Evolutionary conservation across 495 filamentous ascomycete species (phyloP).

Genomic region (Penicillium odoratum): DNA sequence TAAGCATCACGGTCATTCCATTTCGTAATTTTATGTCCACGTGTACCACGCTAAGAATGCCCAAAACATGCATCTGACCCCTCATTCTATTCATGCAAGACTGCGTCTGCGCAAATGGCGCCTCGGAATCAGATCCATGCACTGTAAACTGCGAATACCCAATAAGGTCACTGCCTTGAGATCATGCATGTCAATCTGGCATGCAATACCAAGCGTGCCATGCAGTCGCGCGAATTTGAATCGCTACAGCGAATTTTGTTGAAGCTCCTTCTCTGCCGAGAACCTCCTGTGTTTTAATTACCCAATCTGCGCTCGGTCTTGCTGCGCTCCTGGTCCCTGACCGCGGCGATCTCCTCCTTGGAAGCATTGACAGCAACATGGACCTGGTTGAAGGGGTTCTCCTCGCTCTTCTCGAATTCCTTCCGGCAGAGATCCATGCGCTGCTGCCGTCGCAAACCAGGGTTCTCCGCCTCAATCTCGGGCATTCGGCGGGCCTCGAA

Average conservation of each 20-base stretch:
- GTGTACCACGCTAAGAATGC: background rate
- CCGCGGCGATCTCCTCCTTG: slow-evolving; percentile 71
- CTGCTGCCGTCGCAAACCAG: slow-evolving; percentile 76
- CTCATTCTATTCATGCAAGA: background rate
- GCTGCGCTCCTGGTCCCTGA: slow-evolving; percentile 65
- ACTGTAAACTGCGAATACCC: background rate
- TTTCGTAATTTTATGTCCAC: slow-evolving; percentile 25
- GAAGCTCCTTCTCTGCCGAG: background rate
- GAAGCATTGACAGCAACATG: slow-evolving; percentile 70
- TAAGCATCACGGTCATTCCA: slow-evolving; percentile 22
- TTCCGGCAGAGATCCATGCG: slow-evolving; percentile 74
- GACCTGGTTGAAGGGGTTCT: slow-evolving; percentile 92
- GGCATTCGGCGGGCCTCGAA: slow-evolving; percentile 81
- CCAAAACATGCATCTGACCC: slow-evolving; percentile 2
- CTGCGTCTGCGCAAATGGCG: background rate
- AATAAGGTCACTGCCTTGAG: background rate
- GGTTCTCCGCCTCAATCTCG: slow-evolving; percentile 80
- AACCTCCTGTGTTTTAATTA: background rate
- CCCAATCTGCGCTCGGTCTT: slow-evolving; percentile 71
- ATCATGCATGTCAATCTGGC: background rate
- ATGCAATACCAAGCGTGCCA: background rate
- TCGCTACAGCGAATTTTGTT: background rate
- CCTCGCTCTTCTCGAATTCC: slow-evolving; percentile 88
- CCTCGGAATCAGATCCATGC: background rate
- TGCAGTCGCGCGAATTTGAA: background rate